A percentile compares a stretch with the other conserved stretches of the same genome.
Conservation (phyloP, 2,329 filamentous ascomycete species). For the Coniella lustricola region DNA sequence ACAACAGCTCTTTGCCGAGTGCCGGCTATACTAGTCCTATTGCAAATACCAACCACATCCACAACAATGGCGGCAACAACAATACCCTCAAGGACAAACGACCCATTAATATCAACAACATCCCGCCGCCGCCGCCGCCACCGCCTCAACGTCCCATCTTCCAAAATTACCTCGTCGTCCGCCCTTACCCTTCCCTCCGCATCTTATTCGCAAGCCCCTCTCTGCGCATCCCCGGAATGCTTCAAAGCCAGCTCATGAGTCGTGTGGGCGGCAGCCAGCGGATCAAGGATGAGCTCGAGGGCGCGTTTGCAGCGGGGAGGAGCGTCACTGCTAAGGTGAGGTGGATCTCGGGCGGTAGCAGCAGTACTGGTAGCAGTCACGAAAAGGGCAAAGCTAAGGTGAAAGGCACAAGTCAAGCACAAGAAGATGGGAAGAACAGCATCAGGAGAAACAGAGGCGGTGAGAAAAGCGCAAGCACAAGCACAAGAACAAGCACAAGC, state of each 20-base stretch:
- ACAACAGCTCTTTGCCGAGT: too few species aligned
- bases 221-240: constrained; percentile 59
- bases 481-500: background rate
- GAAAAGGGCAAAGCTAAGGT: background rate
- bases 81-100: too few species aligned
- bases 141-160: constrained; percentile 35
- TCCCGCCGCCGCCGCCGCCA: background rate
- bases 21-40: too few species aligned
- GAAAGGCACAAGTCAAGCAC: background rate
- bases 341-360: constrained; percentile 49
- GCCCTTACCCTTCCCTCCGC: constrained; percentile 57
- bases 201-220: constrained; percentile 64
- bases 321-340: constrained; percentile 69
- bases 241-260: constrained; percentile 52
- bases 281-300: constrained; percentile 40
- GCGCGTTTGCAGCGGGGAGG: constrained; percentile 60
- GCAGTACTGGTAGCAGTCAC: background rate
- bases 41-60: too few species aligned
- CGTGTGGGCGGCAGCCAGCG: constrained; percentile 43
- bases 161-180: constrained; percentile 55
- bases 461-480: too few species aligned
- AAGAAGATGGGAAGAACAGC: too few species aligned
- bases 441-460: too few species aligned
- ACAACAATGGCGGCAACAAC: background rate
- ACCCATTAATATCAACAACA: background rate